Conservation (phyloP, 169 alveolate genomes). For the Eimeria sp. region DNA sequence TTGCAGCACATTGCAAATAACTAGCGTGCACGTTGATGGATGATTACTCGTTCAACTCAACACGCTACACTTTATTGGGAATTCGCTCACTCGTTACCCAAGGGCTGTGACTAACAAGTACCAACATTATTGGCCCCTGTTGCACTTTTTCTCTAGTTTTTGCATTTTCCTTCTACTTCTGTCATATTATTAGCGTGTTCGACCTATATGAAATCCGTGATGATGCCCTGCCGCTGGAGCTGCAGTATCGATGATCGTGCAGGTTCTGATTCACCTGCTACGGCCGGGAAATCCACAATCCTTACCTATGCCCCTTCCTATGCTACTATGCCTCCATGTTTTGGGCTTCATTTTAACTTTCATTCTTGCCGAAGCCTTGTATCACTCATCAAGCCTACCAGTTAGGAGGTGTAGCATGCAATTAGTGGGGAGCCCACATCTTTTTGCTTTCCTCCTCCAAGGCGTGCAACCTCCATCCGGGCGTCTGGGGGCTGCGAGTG, state of each 20-base stretch:
- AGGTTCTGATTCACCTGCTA: not conserved
- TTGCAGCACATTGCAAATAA: not conserved
- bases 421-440: not conserved
- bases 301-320: not conserved
- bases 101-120: not conserved
- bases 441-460: not conserved
- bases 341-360: not conserved
- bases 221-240: conserved; percentile 33
- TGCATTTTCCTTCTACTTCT: not conserved
- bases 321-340: not conserved
- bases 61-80: not conserved
- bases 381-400: not conserved
- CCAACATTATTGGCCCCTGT: not conserved
- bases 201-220: not conserved
- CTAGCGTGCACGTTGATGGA: not conserved
- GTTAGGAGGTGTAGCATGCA: not conserved
- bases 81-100: not conserved
- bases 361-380: not conserved
- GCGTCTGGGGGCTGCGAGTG: not conserved
- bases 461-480: conserved; percentile 7
- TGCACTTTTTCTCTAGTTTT: not conserved
- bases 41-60: not conserved
- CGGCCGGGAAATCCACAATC: not conserved
- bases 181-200: not conserved
- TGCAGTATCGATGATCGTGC: not conserved